phyloP scores from a whole-genome alignment of 2,329 filamentous ascomycete genomes.

The Curvularia sp. region DNA sequence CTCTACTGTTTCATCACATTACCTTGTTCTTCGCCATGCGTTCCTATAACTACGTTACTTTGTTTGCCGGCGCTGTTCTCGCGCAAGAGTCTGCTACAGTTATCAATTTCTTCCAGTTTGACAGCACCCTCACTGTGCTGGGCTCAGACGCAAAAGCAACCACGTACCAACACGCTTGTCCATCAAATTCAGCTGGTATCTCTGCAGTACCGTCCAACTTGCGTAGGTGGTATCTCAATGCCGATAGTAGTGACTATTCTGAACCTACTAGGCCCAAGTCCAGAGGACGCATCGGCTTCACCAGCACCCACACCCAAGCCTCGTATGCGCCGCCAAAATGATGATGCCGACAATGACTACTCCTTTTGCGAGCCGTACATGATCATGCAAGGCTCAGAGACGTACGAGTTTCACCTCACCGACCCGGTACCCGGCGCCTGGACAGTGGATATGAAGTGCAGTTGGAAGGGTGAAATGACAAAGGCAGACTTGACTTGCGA shows the following conservation, averaged over 20 bases:
- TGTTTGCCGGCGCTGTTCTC: slow-evolving; percentile 28
- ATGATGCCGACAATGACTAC: slow-evolving; percentile 7
- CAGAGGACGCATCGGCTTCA: slow-evolving; percentile 4
- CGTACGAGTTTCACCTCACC: slow-evolving; percentile 30
- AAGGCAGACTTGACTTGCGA: slow-evolving; percentile 36
- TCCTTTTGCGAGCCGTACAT: slow-evolving; percentile 32
- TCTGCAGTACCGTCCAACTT: slow-evolving; percentile 15
- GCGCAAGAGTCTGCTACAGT: slow-evolving; percentile 31
- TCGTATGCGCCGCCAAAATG: slow-evolving; percentile 28
- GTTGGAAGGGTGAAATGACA: slow-evolving; percentile 31
- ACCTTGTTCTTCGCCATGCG: slow-evolving; percentile 25
- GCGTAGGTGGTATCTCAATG: neutral
- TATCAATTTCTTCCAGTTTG: slow-evolving; percentile 22
- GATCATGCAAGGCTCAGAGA: slow-evolving; percentile 35
- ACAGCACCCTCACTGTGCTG: slow-evolving; percentile 29
- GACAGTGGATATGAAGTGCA: slow-evolving; percentile 32
- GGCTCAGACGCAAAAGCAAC: slow-evolving; percentile 32
- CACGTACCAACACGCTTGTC: slow-evolving; percentile 33
- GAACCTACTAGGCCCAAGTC: neutral
- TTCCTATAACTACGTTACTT: slow-evolving; percentile 22
- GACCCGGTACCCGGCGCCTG: slow-evolving; percentile 29
- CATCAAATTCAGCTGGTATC: slow-evolving; percentile 19
- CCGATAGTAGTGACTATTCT: neutral
- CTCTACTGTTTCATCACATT: neutral
- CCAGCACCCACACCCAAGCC: slow-evolving; percentile 29